Percentiles rank a stretch among this genome's conserved stretches.
phyloP scores from a whole-genome alignment of 192 early-diverging fungal genomes.

The Coemansia brasiliensis region DNA sequence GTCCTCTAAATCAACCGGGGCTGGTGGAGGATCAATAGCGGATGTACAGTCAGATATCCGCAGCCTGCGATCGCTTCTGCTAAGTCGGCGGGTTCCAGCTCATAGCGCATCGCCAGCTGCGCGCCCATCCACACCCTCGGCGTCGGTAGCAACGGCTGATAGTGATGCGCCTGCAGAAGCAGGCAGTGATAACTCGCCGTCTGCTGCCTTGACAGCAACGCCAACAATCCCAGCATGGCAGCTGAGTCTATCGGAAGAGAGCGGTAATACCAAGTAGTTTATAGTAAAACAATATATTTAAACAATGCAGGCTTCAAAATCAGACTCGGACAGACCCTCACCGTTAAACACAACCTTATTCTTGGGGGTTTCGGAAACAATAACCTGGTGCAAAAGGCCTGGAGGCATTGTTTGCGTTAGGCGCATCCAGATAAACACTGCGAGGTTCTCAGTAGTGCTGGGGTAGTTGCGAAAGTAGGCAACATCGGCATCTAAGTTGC shows the following conservation, averaged over 20 bases:
- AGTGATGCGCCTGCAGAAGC: slow-evolving; percentile 1
- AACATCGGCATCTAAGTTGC: slow-evolving; percentile 84
- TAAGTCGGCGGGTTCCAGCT: slow-evolving; percentile 70
- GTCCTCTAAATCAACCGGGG: slow-evolving; percentile 19
- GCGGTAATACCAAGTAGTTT: slow-evolving; percentile 28
- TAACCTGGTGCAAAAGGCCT: slow-evolving; percentile 36
- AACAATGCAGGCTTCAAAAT: slow-evolving; percentile 24
- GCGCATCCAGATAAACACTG: slow-evolving; percentile 78
- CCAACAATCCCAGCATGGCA: slow-evolving; percentile 71
- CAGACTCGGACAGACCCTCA: slow-evolving; percentile 39
- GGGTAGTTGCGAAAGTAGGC: slow-evolving; percentile 63
- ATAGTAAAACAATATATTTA: background rate
- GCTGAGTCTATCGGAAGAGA: slow-evolving; percentile 46
- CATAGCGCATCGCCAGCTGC: slow-evolving; percentile 39
- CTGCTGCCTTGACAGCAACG: slow-evolving; percentile 26
- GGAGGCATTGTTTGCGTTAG: slow-evolving; percentile 33
- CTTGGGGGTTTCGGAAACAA: slow-evolving; percentile 47
- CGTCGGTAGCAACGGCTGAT: background rate
- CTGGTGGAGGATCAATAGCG: slow-evolving; percentile 20
- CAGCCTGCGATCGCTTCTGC: slow-evolving; percentile 84
- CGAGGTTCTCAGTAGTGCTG: slow-evolving; percentile 89
- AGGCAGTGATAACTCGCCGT: slow-evolving; percentile 2
- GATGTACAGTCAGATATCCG: slow-evolving; percentile 95
- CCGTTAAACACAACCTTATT: slow-evolving; percentile 45
- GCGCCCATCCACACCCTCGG: slow-evolving; percentile 39